These are phyloP conservation scores for Ophiostoma triangulosporum DNA, from an alignment of 2,329 filamentous ascomycete genomes.

Conservation along the genomic window DNA sequence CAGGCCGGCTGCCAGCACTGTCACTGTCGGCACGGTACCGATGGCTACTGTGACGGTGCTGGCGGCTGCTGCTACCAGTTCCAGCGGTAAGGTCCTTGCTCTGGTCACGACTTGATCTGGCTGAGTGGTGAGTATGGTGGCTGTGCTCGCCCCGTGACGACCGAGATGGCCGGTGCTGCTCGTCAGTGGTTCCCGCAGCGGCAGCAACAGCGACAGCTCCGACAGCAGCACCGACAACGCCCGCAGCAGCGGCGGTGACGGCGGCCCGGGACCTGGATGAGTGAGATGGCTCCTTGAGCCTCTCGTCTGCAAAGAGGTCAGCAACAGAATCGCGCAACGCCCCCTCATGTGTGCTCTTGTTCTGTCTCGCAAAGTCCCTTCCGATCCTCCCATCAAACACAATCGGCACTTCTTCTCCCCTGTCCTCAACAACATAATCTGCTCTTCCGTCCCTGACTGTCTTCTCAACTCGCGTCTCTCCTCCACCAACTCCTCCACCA, in stretches of 20 bases:
- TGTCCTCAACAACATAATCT: slow-evolving; percentile 13
- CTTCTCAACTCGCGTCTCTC: slow-evolving; percentile 11
- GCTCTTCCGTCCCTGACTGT: slow-evolving; percentile 6
- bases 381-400: not conserved
- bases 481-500: slow-evolving; percentile 3
- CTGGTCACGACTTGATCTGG: slow-evolving; percentile 21
- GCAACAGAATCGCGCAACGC: slow-evolving; percentile 34
- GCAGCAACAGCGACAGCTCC: not conserved
- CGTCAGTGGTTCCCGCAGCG: not conserved
- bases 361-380: slow-evolving; percentile 15
- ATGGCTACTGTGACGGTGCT: slow-evolving; percentile 17
- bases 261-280: not conserved
- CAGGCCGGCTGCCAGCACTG: slow-evolving; percentile 8
- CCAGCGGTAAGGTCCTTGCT: slow-evolving; percentile 18
- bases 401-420: not conserved
- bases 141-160: slow-evolving; percentile 22
- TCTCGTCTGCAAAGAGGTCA: slow-evolving; percentile 43
- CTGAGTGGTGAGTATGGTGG: slow-evolving; percentile 28
- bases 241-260: not conserved
- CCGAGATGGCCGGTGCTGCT: slow-evolving; percentile 18
- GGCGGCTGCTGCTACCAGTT: slow-evolving; percentile 10
- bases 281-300: slow-evolving; percentile 23
- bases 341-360: slow-evolving; percentile 20
- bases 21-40: slow-evolving; percentile 18
- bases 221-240: not conserved